Base-by-base conservation (phyloP, 1,284 basidiomycete species). In the Cystobasidium pallidum region DNA sequence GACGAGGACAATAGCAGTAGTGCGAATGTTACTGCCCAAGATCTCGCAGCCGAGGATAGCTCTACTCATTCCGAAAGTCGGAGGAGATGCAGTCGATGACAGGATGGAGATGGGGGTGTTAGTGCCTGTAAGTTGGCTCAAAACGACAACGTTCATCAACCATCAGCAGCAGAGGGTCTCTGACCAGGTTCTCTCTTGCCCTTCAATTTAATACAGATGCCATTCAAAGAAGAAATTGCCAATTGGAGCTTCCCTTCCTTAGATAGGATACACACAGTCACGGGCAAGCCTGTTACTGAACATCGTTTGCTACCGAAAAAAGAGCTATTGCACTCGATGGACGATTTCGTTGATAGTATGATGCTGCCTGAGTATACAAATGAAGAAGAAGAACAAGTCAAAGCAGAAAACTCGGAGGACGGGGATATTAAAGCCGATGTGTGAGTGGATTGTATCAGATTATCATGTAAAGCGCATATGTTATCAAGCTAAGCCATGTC, bases 211-310 rank as follows among this genome's bases (percentile, higher is more conserved):
- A 3, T n/a, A 21, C 32, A 70, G 67, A 71, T 71, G 68, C 68
- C 68, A 0, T 71, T 71, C 51, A 71, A 57, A 24, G 68, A 71
- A 30, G 68, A 71, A 28, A 51, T 71, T n/a, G 68, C 68, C 2
- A 71, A 62, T n/a, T 71, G 68, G 68, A 63, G 59, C 43, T 71
- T 71, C 51, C 68, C 68, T 15, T 63, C 59, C 0, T 39, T 71
- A 19, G 68, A 71, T n/a, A 58, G 68, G 24, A 64, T 71, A 36
- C 58, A 62, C 19, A 71, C 58, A 2, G 55, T 58, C n/a, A 52
- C 68, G 30, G 68, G 68, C 30, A 54, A 51, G 47, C 59, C 58
- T 24, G 59, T 71, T 11, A 71, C 68, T 6, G 68, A 71, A 39
- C 68, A 71, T 64, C 45, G 68, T 30, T 39, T 71, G 15, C 39